Evolutionary conservation across 1,284 basidiomycete species (phyloP).

Genomic region (Boletus smithii): DNA sequence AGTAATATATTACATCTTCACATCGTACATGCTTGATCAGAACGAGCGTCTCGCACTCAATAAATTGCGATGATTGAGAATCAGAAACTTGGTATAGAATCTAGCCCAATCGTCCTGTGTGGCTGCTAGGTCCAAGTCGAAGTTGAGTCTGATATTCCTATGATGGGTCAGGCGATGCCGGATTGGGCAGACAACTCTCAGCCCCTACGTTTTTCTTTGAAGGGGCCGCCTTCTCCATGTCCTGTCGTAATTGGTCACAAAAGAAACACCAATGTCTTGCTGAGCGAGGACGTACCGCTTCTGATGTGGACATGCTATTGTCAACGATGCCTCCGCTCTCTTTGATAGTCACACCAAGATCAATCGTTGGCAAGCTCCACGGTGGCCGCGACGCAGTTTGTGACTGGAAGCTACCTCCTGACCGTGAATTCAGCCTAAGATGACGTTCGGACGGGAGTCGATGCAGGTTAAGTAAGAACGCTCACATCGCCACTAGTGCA

Average conservation of each 20-base stretch:
- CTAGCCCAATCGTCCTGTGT: constrained; percentile 1
- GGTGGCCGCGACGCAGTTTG: constrained; percentile 5
- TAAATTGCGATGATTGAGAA: not conserved
- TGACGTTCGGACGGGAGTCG: not conserved
- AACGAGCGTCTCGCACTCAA: not conserved
- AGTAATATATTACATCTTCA: not conserved
- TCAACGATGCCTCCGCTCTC: constrained; percentile 1
- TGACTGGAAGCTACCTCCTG: constrained; percentile 4
- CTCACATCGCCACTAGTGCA: constrained; percentile 19
- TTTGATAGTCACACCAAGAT: constrained; percentile 6
- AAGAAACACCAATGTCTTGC: not conserved
- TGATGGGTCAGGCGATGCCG: not conserved
- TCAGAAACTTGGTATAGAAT: not conserved
- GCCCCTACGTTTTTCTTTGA: not conserved
- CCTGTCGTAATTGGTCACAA: constrained; percentile 10
- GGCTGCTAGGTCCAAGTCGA: not conserved
- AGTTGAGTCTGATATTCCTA: not conserved
- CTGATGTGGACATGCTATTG: constrained; percentile 32
- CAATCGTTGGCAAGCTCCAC: constrained; percentile 11
- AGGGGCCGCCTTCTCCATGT: constrained; percentile 2
- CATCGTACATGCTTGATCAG: not conserved
- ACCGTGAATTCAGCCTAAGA: constrained; percentile 16
- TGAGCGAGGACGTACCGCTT: constrained; percentile 6
- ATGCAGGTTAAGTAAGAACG: not conserved
- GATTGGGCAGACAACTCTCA: not conserved